These are phyloP conservation scores for Penicillium canescens DNA, from an alignment of 495 filamentous ascomycete genomes.

Conservation along the genomic window DNA sequence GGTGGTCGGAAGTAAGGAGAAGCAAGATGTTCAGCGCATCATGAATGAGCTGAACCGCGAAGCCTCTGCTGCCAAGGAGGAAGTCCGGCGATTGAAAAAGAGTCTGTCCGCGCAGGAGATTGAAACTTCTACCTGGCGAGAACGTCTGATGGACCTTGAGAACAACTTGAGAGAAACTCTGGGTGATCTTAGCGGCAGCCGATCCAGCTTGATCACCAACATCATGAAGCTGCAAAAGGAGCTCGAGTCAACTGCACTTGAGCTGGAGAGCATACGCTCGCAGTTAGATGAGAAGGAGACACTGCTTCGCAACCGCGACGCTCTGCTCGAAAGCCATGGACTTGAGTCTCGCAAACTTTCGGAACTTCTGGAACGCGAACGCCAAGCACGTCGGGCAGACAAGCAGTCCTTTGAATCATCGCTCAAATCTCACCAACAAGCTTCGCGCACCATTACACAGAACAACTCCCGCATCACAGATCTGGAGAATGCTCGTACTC, in stretches of 20 bases:
- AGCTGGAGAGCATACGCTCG: slow-evolving; percentile 74
- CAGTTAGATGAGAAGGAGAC: slow-evolving; percentile 84
- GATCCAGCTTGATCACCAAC: slow-evolving; percentile 80
- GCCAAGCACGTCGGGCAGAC: slow-evolving; percentile 77
- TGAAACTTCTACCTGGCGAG: slow-evolving; percentile 85
- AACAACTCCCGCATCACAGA: slow-evolving; percentile 83
- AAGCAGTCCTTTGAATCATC: slow-evolving; percentile 84
- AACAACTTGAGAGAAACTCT: slow-evolving; percentile 81
- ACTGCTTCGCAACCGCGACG: slow-evolving; percentile 86
- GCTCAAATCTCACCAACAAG: slow-evolving; percentile 81
- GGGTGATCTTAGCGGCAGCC: slow-evolving; percentile 82
- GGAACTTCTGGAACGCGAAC: slow-evolving; percentile 90
- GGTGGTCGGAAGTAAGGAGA: slow-evolving; percentile 79
- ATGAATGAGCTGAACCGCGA: slow-evolving; percentile 86
- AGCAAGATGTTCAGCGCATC: slow-evolving; percentile 79
- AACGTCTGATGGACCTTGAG: slow-evolving; percentile 86
- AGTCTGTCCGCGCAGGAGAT: slow-evolving; percentile 80
- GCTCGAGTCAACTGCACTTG: slow-evolving; percentile 76
- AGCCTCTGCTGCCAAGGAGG: slow-evolving; percentile 79
- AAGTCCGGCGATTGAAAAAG: slow-evolving; percentile 76
- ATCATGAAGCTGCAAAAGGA: slow-evolving; percentile 86
- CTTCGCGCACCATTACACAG: slow-evolving; percentile 76
- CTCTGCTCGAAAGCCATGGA: slow-evolving; percentile 82
- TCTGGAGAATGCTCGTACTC: slow-evolving; percentile 69
- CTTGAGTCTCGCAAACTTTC: slow-evolving; percentile 82